Evolutionary conservation across 768 basidiomycete species (phyloP), one percentile per base, ranked within the genome.

Genomic region (Calocera viscosa): DNA sequence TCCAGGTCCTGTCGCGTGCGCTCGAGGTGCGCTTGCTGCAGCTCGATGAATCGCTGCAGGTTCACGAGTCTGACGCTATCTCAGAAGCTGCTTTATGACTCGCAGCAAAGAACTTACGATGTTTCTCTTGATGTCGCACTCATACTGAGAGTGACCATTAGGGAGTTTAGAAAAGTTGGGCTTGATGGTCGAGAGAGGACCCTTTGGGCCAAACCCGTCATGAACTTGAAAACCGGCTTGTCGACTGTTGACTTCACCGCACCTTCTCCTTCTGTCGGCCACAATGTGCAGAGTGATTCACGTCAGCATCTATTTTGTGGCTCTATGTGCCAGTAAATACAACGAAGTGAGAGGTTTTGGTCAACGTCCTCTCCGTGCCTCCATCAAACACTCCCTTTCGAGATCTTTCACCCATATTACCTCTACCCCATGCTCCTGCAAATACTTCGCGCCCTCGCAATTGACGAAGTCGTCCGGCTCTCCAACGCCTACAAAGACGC

Each of bases 391-490:
- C 70, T 89, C 83, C 39, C 86, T 80, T 72, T 92, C 90, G 47
- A 96, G 74, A 1, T 85, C 88, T 28, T 79, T 79, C 22, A 91
- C 68, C 84, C 90, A 88, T n/a, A 88, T 72, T 0, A 96, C 83
- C 53, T 88, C 83, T 2, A 92, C 80, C 2, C 88, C 91, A 7
- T 84, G 86, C 28, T 86, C 82, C 72, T 76, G 81, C 70, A 97
- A 73, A 71, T 83, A 85, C 68, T 79, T 80, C 2, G 90, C 89
- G 5, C 95, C 95, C 75, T 94, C 89, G 73, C 95, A 98, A 11
- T 84, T 81, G 14, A 99, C 95, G 74, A 97, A 99, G 75, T 98
- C 95, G 66, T 84, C 84, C 1, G 95, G 95, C 75, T 99, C 95
- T 68, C 85, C 83, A 1, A 87, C 92, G 1, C 95, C 95, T 49